Base-by-base conservation (phyloP, 2,329 filamentous ascomycete species). In the Fonsecaea nubica region DNA sequence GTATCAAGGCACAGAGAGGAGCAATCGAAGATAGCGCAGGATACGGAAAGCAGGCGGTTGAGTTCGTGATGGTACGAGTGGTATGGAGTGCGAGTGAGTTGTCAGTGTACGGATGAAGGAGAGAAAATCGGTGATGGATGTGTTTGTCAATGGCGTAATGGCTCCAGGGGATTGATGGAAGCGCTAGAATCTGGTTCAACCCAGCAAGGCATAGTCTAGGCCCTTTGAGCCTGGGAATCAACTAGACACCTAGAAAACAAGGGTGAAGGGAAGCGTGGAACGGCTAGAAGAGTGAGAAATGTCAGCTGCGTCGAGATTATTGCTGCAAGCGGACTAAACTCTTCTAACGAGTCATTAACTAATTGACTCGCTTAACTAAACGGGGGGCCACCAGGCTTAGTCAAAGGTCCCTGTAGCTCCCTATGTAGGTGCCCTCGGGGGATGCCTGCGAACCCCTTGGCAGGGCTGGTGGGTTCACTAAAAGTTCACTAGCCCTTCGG, bases 111-210 rank as follows among this genome's bases (percentile, higher is more conserved):
- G 35, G 18, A 33, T 54, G 60, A 56, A 45, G 45, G 60, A 56
- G 50, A 18, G 30, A 56, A 36, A n/a, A 10, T 42, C 15, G 6
- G 36, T 25, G 35, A 58, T 21, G 55, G 7, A 18, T 21, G 25
- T 12, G 36, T 62, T 21, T 55, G 59, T 32, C 30, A 5, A 32
- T 55, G 50, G 48, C 42, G 45, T 62, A 30, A 45, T 38, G 45
- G 45, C 32, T 25, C 13, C 36, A 35, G 58, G 18, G 35, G 40
- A 32, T 40, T 40, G 36, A 48, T 55, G 30, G 52, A 62, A 55
- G 52, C 50, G 35, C 60, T 56, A 56, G 60, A 35, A 35, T 35
- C 15, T 35, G 33, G 30, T 21, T 9, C 50, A 30, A 25, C 42
- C n/a, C 18, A 18, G 15, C 45, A 50, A 2, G 18, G 21, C 45